Evolutionary conservation across 768 basidiomycete genomes (phyloP).

Genomic region (Lentinus tigrinus): DNA sequence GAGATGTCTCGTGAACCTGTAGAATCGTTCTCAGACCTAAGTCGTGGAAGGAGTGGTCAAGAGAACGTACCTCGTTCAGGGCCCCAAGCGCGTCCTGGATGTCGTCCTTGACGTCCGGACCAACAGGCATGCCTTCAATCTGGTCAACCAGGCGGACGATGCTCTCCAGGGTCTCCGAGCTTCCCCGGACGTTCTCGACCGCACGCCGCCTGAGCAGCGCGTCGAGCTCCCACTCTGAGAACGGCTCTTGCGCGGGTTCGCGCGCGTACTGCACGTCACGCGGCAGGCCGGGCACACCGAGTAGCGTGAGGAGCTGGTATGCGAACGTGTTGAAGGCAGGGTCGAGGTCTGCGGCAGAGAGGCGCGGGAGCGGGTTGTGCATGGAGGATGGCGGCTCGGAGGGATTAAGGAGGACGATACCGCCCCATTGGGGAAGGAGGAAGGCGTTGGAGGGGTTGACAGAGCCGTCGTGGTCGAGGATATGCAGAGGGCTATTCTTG

Average conservation of each 20-base stretch:
- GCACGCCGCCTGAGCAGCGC: constrained; percentile 70
- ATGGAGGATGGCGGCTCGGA: constrained; percentile 28
- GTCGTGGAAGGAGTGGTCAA: constrained; percentile 26
- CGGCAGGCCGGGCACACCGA: constrained; percentile 74
- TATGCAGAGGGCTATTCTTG: constrained; percentile 64
- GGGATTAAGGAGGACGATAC: constrained; percentile 75
- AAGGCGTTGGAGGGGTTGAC: constrained; percentile 63
- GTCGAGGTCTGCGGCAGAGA: constrained; percentile 46
- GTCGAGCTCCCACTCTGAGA: constrained; percentile 81
- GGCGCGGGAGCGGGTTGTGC: constrained; percentile 17
- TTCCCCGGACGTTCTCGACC: constrained; percentile 63
- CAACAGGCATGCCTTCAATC: constrained; percentile 92
- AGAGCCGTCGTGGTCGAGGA: constrained; percentile 51
- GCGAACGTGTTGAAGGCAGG: constrained; percentile 63
- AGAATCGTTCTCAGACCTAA: constrained; percentile 18
- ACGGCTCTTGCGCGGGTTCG: constrained; percentile 11
- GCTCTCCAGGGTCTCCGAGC: constrained; percentile 74
- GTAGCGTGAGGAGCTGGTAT: constrained; percentile 71
- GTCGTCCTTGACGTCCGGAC: constrained; percentile 69
- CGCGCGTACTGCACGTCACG: constrained; percentile 35
- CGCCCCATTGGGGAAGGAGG: constrained; percentile 92
- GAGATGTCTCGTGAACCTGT: constrained; percentile 19
- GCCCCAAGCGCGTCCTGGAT: constrained; percentile 68
- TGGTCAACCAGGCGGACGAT: constrained; percentile 83
- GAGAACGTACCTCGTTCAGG: constrained; percentile 62